A percentile compares a stretch with the other conserved stretches of the same genome.
Conservation (phyloP, 371 early-diverging fungal species). For the Haplosporangium sp. region DNA sequence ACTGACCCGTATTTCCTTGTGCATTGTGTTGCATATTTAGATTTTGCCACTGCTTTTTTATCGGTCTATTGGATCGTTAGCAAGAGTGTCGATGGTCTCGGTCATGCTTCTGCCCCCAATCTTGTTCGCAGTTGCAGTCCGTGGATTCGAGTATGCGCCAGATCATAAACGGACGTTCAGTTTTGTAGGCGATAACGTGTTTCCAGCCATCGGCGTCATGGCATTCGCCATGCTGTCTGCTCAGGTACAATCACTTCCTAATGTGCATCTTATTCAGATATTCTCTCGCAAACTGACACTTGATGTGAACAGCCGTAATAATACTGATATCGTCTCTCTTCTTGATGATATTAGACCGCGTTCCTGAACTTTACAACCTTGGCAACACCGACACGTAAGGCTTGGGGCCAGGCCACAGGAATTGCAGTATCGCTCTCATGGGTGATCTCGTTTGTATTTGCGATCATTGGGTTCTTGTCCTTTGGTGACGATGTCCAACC, state of each 20-base stretch:
- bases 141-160: constrained; percentile 64
- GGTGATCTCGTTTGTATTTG: constrained; percentile 68
- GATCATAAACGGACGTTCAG: constrained; percentile 62
- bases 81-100: constrained; percentile 65
- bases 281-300: background rate
- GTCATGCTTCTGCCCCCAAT: constrained; percentile 66
- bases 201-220: constrained; percentile 70
- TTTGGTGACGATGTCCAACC: constrained; percentile 67
- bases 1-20: background rate
- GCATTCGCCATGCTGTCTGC: constrained; percentile 73
- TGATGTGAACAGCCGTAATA: background rate
- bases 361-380: constrained; percentile 65
- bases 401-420: constrained; percentile 61
- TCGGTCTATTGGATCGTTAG: constrained; percentile 66
- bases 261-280: background rate
- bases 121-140: constrained; percentile 59
- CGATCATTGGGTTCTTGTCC: constrained; percentile 64
- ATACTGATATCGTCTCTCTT: too few species aligned
- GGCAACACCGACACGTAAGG: constrained; percentile 56
- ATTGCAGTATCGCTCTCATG: constrained; percentile 64
- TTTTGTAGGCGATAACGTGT: constrained; percentile 61
- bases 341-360: constrained; percentile 30
- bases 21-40: constrained; percentile 7
- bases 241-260: constrained; percentile 48
- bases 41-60: constrained; percentile 64